Percentiles rank a stretch among this genome's conserved stretches.
Conservation (phyloP, 2,329 filamentous ascomycete genomes). For the Botryotinia convoluta region DNA sequence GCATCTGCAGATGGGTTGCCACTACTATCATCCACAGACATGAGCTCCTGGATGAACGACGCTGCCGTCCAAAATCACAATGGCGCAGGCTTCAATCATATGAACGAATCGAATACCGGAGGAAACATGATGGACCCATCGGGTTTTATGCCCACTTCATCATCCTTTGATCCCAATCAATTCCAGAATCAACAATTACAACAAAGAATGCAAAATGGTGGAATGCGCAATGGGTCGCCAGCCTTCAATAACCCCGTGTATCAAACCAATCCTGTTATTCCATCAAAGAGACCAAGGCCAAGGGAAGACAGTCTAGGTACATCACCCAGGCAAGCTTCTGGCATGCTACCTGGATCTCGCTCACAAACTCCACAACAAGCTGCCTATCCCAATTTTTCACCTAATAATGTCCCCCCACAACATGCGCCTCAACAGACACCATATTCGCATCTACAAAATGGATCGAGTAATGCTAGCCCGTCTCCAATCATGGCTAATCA, state of each 20-base stretch:
- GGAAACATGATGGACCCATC: constrained; percentile 64
- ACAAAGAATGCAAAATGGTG: constrained; percentile 73
- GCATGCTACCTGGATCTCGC: constrained; percentile 76
- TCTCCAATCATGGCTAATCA: constrained; percentile 91
- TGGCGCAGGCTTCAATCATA: constrained; percentile 65
- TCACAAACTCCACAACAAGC: constrained; percentile 84
- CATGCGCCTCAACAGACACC: constrained; percentile 61
- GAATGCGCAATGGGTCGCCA: constrained; percentile 78
- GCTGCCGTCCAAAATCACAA: constrained; percentile 65
- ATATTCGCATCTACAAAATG: constrained; percentile 81
- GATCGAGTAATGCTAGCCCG: constrained; percentile 80
- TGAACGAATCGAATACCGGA: constrained; percentile 55
- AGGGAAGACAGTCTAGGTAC: constrained; percentile 80
- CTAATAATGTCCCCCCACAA: constrained; percentile 57
- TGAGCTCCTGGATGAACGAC: constrained; percentile 73
- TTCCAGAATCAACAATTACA: constrained; percentile 50
- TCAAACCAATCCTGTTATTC: constrained; percentile 81
- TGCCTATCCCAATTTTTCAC: constrained; percentile 68
- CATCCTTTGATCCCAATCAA: constrained; percentile 57
- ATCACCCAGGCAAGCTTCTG: constrained; percentile 73
- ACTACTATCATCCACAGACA: constrained; percentile 50
- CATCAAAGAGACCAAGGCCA: constrained; percentile 81
- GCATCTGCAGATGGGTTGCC: constrained; percentile 38
- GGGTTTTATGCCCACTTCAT: constrained; percentile 58
- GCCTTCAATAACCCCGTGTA: constrained; percentile 76